Evolutionary conservation across 2,329 filamentous ascomycete genomes (phyloP), one percentile per base, ranked within the genome.

Genomic region (Grosmannia serpens): DNA sequence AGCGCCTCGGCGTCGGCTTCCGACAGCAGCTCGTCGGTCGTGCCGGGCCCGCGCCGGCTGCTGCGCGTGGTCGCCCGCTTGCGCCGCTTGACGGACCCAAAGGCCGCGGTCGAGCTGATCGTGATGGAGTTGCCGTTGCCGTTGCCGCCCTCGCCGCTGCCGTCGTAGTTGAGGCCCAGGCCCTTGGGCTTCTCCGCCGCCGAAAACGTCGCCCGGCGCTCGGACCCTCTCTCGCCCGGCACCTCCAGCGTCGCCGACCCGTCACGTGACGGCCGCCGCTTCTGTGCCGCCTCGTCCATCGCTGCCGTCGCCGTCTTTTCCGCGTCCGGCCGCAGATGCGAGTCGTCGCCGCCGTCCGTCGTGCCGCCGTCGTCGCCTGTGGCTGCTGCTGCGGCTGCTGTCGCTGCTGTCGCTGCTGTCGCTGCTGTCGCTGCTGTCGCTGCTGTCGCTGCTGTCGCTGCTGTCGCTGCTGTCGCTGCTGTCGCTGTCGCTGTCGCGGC

Each of bases 1-100:
- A 97, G 73, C 65, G 89, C 87, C 69, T 95, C 91, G 1, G 91
- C 89, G 64, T 95, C 89, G 7, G 81, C 79, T 58, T 82, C 83
- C 31, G 81, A 79, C 57, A 96, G 78, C 64, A 96, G 75, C 56
- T 95, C 90, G 62, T 96, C 91, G 1, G 79, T 74, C 17, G 80
- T 78, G 20, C 80, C 80, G 58, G 80, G 75, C 64, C 82, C 82
- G 49, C 83, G 80, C 35, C 82, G 81, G 65, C 82, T 87, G 60
- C 82, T 80, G 71, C 83, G 86, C 46, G 88, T 91, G 31, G 84
- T 87, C 1, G 82, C 84, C 35, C 89, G 80, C 53, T 86, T 80
- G 51, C 87, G 80, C 53, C 82, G 79, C 67, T 77, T 84, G 58
- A 82, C 75, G 26, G 82, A 83, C 4, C 77, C 77, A 29, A 17